Percentiles rank a stretch among this genome's conserved stretches.
phyloP scores from a whole-genome alignment of 1,284 basidiomycete species.

The Irpex rosettiformis region DNA sequence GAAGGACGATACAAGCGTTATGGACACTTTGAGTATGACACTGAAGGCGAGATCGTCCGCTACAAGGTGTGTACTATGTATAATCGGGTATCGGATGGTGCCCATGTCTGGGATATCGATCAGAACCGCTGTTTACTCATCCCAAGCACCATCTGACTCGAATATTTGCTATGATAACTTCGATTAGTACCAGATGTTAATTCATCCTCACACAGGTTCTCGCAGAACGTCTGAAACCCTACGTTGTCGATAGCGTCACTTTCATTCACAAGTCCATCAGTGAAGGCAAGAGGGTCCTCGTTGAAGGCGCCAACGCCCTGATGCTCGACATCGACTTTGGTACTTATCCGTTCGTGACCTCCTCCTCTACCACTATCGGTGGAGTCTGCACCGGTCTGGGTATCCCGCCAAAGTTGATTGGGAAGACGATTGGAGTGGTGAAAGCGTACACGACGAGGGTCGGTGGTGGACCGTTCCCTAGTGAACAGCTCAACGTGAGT shows the following conservation, averaged over 20 bases:
- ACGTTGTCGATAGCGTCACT: constrained; percentile 84
- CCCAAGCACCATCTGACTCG: too few species aligned
- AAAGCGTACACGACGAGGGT: constrained; percentile 99
- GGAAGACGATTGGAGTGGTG: constrained; percentile 86
- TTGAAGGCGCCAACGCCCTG: constrained; percentile 96
- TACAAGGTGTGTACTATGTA: constrained; percentile 78
- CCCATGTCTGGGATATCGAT: too few species aligned
- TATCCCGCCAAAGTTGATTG: constrained; percentile 87
- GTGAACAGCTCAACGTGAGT: constrained; percentile 86
- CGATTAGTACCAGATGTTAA: background rate
- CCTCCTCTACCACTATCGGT: constrained; percentile 89
- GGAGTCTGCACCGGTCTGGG: constrained; percentile 96
- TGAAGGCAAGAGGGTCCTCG: constrained; percentile 78
- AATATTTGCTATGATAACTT: too few species aligned
- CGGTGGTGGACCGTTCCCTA: constrained; percentile 96
- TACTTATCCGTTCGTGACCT: constrained; percentile 97
- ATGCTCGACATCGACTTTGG: constrained; percentile 99
- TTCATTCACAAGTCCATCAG: constrained; percentile 83
- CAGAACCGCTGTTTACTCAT: too few species aligned
- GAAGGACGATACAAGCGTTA: constrained; percentile 98
- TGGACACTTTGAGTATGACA: constrained; percentile 98
- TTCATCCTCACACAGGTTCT: constrained; percentile 50
- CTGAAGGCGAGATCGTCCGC: constrained; percentile 91
- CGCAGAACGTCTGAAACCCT: constrained; percentile 83
- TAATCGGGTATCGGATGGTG: too few species aligned